phyloP scores from a whole-genome alignment of 2,329 filamentous ascomycete species.

The Colletotrichum navitas region DNA sequence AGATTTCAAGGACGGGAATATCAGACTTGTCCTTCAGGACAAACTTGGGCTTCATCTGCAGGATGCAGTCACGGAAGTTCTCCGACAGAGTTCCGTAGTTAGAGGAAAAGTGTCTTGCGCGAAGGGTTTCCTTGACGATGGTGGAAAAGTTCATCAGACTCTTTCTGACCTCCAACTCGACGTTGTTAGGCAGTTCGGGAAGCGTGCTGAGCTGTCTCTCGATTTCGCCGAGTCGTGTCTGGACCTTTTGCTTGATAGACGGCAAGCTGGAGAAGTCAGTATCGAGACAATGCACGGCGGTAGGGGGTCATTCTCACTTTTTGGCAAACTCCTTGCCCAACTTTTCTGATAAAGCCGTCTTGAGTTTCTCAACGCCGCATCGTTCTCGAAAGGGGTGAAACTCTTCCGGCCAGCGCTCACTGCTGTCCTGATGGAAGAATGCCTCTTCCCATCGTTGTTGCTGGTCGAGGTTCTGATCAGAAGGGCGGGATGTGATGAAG shows the following conservation, averaged over 20 bases:
- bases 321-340: slow-evolving; percentile 67
- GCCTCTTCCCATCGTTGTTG: slow-evolving; percentile 64
- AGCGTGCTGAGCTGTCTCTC: slow-evolving; percentile 67
- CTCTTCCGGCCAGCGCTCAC: slow-evolving; percentile 60
- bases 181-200: slow-evolving; percentile 76
- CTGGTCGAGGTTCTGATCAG: slow-evolving; percentile 65
- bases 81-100: slow-evolving; percentile 61
- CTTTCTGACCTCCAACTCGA: slow-evolving; percentile 73
- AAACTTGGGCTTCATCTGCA: slow-evolving; percentile 62
- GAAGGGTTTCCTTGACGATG: slow-evolving; percentile 65
- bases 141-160: slow-evolving; percentile 70
- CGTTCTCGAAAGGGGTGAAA: slow-evolving; percentile 62
- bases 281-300: neutral
- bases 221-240: slow-evolving; percentile 63
- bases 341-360: slow-evolving; percentile 64
- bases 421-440: slow-evolving; percentile 60
- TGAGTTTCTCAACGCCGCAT: slow-evolving; percentile 67
- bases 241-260: slow-evolving; percentile 66
- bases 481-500: slow-evolving; percentile 80
- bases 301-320: slow-evolving; percentile 53
- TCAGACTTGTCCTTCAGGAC: slow-evolving; percentile 56
- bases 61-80: slow-evolving; percentile 63
- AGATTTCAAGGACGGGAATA: slow-evolving; percentile 53
- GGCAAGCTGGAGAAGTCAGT: slow-evolving; percentile 56
- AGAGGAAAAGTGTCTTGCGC: slow-evolving; percentile 61